Conservation (phyloP, 177 flowering plant species). For the Telopea speciosissima region DNA sequence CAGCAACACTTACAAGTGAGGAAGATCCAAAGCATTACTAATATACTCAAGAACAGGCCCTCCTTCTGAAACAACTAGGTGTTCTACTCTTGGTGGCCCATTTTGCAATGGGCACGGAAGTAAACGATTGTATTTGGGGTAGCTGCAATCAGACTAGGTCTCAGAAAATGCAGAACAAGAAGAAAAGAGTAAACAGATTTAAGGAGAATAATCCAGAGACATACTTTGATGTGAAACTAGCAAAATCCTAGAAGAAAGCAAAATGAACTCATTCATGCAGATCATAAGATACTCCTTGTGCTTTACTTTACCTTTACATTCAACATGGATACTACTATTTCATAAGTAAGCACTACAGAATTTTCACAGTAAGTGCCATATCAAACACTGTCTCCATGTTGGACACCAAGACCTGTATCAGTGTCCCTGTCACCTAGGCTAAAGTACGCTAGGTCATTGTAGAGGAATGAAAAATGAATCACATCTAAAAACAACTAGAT, state of each 20-base stretch:
- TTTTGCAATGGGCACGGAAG: constrained; percentile 77
- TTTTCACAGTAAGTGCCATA: too few relatives aligned
- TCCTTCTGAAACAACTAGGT: constrained; percentile 76
- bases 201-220: neutral
- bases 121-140: constrained; percentile 58
- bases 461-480: too few relatives aligned
- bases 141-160: constrained; percentile 32
- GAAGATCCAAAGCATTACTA: constrained; percentile 61
- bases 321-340: too few relatives aligned
- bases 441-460: too few relatives aligned
- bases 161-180: constrained; percentile 3
- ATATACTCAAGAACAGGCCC: constrained; percentile 73
- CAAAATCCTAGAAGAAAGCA: neutral
- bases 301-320: too few relatives aligned
- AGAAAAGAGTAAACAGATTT: neutral
- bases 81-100: constrained; percentile 77
- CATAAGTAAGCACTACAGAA: too few relatives aligned
- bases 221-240: neutral
- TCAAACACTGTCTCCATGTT: too few relatives aligned
- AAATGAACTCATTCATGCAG: neutral
- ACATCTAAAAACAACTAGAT: too few relatives aligned
- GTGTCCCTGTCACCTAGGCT: too few relatives aligned
- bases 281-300: neutral
- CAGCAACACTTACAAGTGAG: constrained; percentile 61
- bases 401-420: too few relatives aligned